These are phyloP conservation scores for Aspergillus baeticus DNA, from an alignment of 495 filamentous ascomycete genomes.

Conservation along the genomic window DNA sequence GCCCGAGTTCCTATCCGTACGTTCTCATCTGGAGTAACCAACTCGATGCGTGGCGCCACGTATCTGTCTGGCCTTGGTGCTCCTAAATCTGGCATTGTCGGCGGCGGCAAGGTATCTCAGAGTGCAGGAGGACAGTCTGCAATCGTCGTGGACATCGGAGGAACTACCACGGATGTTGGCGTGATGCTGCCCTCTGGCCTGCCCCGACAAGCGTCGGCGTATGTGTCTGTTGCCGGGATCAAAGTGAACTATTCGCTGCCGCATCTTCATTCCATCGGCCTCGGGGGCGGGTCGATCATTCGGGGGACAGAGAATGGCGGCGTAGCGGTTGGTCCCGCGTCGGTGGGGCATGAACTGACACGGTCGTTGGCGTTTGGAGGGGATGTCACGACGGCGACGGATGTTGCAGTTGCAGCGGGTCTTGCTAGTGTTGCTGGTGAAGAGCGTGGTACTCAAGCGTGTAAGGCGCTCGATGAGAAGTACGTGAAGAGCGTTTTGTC, in stretches of 20 bases:
- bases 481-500: too few species aligned
- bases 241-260: conserved; percentile 54
- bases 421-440: too few species aligned
- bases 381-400: too few species aligned
- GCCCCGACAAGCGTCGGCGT: conserved; percentile 50
- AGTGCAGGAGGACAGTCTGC: conserved; percentile 7
- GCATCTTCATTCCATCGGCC: conserved; percentile 50
- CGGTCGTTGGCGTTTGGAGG: too few species aligned
- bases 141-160: conserved; percentile 30
- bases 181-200: conserved; percentile 52
- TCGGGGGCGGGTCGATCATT: conserved; percentile 32
- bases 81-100: too few species aligned
- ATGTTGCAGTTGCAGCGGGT: too few species aligned
- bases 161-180: conserved; percentile 56
- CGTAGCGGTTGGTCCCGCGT: too few species aligned
- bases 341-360: too few species aligned
- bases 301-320: too few species aligned
- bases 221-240: conserved; percentile 45
- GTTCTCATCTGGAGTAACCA: conserved; percentile 51
- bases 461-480: too few species aligned
- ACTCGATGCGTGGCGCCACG: conserved; percentile 49
- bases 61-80: conserved; percentile 21
- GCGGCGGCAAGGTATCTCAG: conserved; percentile 26
- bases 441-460: too few species aligned
- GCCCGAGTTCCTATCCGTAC: conserved; percentile 47